A percentile compares a stretch with the other conserved stretches of the same genome.
Evolutionary conservation across 2,329 filamentous ascomycete species (phyloP).

Genomic region (Dryadomyces quercivorus): DNA sequence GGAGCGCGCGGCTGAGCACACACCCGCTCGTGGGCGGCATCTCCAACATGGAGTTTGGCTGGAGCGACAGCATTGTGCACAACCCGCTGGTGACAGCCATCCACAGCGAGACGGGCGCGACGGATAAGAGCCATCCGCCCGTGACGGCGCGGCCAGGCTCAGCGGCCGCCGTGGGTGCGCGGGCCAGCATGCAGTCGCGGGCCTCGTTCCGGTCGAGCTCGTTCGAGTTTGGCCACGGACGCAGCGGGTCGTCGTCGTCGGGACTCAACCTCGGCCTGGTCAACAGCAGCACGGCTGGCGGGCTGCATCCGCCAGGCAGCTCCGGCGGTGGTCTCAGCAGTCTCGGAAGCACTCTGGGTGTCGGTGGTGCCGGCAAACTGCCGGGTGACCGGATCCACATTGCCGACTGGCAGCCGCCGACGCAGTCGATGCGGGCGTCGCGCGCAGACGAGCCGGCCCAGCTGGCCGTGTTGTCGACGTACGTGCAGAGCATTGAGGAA

Average conservation of each 20-base stretch:
- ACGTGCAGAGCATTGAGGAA: slow-evolving; percentile 75
- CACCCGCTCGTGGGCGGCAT: slow-evolving; percentile 87
- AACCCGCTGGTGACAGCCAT: slow-evolving; percentile 40
- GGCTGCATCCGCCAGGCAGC: not conserved
- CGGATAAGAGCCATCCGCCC: slow-evolving; percentile 8
- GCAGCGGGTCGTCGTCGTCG: slow-evolving; percentile 24
- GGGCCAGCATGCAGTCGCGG: slow-evolving; percentile 13
- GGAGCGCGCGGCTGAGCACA: slow-evolving; percentile 88
- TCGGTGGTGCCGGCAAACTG: slow-evolving; percentile 35
- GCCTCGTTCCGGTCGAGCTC: slow-evolving; percentile 42
- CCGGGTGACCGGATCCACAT: slow-evolving; percentile 78
- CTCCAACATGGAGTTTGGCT: slow-evolving; percentile 95
- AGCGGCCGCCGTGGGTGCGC: slow-evolving; percentile 20
- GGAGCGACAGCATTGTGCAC: slow-evolving; percentile 74
- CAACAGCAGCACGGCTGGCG: not conserved
- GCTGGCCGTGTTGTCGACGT: slow-evolving; percentile 58
- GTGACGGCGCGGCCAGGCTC: slow-evolving; percentile 33
- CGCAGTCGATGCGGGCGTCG: slow-evolving; percentile 81
- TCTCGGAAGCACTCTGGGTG: not conserved
- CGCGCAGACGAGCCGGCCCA: slow-evolving; percentile 71
- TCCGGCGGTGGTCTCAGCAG: not conserved
- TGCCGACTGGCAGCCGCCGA: slow-evolving; percentile 78
- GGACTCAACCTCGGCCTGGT: too few relatives aligned
- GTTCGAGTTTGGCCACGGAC: slow-evolving; percentile 50
- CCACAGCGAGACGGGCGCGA: slow-evolving; percentile 31